These are phyloP conservation scores for Haplosporangium sp. DNA, from an alignment of 371 early-diverging fungal species.

Conservation along the genomic window DNA sequence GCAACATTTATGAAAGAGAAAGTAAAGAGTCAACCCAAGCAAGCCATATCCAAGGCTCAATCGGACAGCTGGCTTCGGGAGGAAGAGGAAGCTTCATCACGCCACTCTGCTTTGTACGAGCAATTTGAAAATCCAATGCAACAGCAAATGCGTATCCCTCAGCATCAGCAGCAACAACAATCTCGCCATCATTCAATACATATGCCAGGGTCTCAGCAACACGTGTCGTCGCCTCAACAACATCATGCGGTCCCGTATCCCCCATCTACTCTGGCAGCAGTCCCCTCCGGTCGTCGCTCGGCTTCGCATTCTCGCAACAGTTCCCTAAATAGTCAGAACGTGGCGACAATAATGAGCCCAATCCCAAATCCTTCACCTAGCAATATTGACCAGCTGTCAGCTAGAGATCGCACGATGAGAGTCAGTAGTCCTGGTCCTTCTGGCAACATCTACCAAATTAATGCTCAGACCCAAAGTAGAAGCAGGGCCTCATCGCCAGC, in stretches of 20 bases:
- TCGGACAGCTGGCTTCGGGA: conserved; percentile 1
- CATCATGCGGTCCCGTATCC: conserved; percentile 14
- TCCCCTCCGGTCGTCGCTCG: conserved; percentile 30
- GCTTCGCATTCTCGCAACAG: conserved; percentile 38
- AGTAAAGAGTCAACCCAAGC: conserved; percentile 1
- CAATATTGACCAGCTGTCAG: conserved; percentile 13
- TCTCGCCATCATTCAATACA: neutral
- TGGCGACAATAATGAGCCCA: conserved; percentile 36
- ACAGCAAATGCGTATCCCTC: conserved; percentile 6
- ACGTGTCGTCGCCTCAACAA: conserved; percentile 9
- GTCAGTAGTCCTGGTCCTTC: conserved; percentile 28
- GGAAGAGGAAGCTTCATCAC: conserved; percentile 7
- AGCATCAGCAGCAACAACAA: conserved; percentile 17
- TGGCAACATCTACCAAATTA: conserved; percentile 22
- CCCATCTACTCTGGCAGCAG: neutral
- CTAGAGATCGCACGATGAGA: conserved; percentile 24
- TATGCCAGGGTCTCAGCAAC: neutral
- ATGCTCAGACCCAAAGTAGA: conserved; percentile 16
- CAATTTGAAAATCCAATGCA: conserved; percentile 8
- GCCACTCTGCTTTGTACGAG: conserved; percentile 9
- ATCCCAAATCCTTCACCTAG: conserved; percentile 16
- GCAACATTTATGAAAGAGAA: neutral
- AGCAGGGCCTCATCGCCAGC: conserved; percentile 47
- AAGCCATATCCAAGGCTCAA: conserved; percentile 1
- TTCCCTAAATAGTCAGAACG: conserved; percentile 21